Evolutionary conservation across 306 rosid species (phyloP), one percentile per base, ranked within the genome.

Genomic region (Medicago arabica): DNA sequence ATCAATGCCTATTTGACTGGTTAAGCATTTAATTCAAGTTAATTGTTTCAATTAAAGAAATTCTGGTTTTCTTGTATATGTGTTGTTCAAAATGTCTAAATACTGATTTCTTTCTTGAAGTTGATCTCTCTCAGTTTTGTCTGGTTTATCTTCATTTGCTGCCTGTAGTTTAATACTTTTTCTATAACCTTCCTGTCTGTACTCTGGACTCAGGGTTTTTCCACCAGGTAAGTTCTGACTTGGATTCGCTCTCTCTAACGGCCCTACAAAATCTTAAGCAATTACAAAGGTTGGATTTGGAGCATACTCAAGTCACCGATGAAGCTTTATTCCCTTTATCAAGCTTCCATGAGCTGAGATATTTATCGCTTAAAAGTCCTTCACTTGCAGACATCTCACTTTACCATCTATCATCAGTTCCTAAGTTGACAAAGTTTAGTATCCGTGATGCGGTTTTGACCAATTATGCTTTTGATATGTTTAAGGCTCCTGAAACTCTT

Each of bases 381-480:
- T 87, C 90, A 28, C 88, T 92, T 44, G 85, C 97, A 3, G 97
- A 95, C 75, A 54, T 78, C 28, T 71, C 93, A 40, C 85, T 92
- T 53, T 14, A 75, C 83, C 76, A 88, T 78, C 68, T 85, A 77
- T 92, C 98, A 67, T 83, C 86, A 67, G 81, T 95, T 73, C 88
- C 90, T 49, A 88, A 89, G 55, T 80, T 95, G 75, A 85, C 72
- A 82, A 86, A 81, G 79, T 89, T 93, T 46, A 49, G 87, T 50
- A 65, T 94, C 61, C 58, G 84, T 43, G 96, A 92, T 63, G 95
- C 93, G 64, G 86, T 94, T 54, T 77, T 95, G 86, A 88, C 98
- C 47, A 86, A 86, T 67, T 70, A 69, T 75, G 97, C 90, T 34
- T 90, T 95, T 49, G 77, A 73, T 60, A 76, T 78, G 61, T 89